Base-by-base conservation (phyloP, 306 rosid species). In the Macrotyloma uniflorum region DNA sequence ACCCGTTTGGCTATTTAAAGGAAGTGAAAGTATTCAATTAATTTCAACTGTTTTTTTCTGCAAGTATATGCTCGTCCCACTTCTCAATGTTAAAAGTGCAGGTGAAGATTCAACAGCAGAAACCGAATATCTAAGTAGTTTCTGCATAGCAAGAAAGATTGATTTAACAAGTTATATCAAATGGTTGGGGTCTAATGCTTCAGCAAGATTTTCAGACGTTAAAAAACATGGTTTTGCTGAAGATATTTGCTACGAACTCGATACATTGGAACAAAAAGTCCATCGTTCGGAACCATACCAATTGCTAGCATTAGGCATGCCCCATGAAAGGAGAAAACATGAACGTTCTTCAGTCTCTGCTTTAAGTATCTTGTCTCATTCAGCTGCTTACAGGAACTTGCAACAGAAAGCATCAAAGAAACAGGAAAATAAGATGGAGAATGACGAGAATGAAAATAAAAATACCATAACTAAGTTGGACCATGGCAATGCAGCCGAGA, bases 341-440 rank as follows among this genome's bases (percentile, higher is more conserved):
- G 86, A 59, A 82, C 84, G 86, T 67, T 82, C 94, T 67, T 79
- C 85, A 20, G 86, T 88, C 71, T 88, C 99, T 62, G 99, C 99
- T 70, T 84, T 91, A 84, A 93, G 90, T 86, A 89, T 93, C 80
- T 86, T 95, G 85, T 95, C 96, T 2, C 89, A 90, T 20, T 95
- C 99, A 40, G 87, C 97, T 53, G 99, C 99, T 65, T 95, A 89
- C 85, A 93, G 91, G 89, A 88, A 86, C 79, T 84, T 90, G 86
- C 91, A 91, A 87, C 93, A 93, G 93, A 95, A 90, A 69, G 98
- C 91, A 64, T 87, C 88, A 63, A 89, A 78, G 69, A 86, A 68
- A 62, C 86, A 87, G 75, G 99, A 91, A 82, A 88, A 55, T 79
- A 66, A 75, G 67, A 72, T 66, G 26, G 98, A 91, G 22, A 87